Conservation (phyloP, 129 eudicot species). For the Chrysanthemum lavandulifolium region DNA sequence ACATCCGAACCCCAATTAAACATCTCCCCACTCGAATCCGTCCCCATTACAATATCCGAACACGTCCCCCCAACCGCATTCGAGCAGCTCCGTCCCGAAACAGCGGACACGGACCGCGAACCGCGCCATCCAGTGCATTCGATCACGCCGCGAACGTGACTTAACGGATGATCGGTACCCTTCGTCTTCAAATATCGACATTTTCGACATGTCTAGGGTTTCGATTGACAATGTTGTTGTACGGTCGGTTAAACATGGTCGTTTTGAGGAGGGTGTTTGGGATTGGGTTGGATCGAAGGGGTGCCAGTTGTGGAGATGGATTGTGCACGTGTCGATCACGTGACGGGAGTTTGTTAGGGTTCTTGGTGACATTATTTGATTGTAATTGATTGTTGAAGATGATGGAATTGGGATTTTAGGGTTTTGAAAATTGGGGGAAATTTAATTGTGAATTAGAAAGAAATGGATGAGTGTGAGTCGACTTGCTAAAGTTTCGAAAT, state of each 20-base stretch:
- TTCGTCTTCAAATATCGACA: constrained; percentile 65
- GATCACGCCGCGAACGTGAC: constrained; percentile 30
- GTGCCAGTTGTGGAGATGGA: constrained; percentile 72
- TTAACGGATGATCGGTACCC: constrained; percentile 27
- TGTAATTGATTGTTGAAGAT: neutral
- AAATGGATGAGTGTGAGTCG: neutral
- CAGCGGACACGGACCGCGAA: constrained; percentile 85
- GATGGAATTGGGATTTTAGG: constrained; percentile 18
- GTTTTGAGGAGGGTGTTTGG: constrained; percentile 33
- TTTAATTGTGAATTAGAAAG: neutral
- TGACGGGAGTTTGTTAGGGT: constrained; percentile 47
- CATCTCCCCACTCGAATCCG: constrained; percentile 96
- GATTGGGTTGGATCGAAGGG: constrained; percentile 39
- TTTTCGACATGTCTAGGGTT: constrained; percentile 63
- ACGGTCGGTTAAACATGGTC: constrained; percentile 80
- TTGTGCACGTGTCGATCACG: constrained; percentile 64
- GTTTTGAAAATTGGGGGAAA: constrained; percentile 18
- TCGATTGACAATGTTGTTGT: constrained; percentile 75
- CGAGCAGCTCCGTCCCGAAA: constrained; percentile 80
- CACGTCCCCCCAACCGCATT: constrained; percentile 61
- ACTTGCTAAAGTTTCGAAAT: neutral
- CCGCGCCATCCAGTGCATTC: constrained; percentile 59
- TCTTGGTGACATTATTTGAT: constrained; percentile 51
- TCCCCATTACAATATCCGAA: constrained; percentile 90
- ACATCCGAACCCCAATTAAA: constrained; percentile 28